Conservation (phyloP, 139 green algal species). For the Pseudopediastrum boryanum region DNA sequence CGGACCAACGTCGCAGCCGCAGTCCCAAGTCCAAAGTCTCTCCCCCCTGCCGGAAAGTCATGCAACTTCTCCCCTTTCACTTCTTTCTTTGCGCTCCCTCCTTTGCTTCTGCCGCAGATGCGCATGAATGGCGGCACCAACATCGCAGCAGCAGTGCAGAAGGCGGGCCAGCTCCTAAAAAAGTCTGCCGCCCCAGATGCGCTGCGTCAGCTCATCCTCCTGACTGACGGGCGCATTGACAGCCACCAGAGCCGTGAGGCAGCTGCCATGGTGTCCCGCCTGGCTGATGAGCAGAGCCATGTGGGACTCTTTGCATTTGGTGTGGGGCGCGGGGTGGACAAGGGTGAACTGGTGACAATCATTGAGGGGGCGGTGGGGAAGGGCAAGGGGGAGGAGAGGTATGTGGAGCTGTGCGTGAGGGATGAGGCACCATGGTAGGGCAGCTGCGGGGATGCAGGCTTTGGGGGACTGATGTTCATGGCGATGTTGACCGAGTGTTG, state of each 20-base stretch:
- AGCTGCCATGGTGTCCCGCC: conserved; percentile 38
- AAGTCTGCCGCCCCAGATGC: neutral
- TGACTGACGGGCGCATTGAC: conserved; percentile 64
- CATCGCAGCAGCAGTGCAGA: conserved; percentile 62
- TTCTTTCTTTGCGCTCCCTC: neutral
- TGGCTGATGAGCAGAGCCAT: conserved; percentile 67
- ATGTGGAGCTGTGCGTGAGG: conserved; percentile 65
- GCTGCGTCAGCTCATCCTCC: conserved; percentile 57
- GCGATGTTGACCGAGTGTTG: too few relatives aligned
- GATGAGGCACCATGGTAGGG: conserved; percentile 75
- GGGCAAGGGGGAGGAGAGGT: conserved; percentile 33
- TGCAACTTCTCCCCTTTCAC: neutral
- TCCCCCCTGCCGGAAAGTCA: neutral
- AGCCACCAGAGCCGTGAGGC: conserved; percentile 51
- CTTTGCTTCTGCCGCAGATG: conserved; percentile 42
- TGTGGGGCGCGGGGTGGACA: conserved; percentile 78
- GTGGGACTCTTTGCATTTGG: conserved; percentile 69
- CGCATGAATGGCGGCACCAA: conserved; percentile 87
- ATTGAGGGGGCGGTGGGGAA: conserved; percentile 19
- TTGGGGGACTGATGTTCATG: too few relatives aligned
- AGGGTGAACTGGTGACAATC: conserved; percentile 9
- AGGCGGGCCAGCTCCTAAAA: conserved; percentile 69
- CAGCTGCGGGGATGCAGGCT: too few relatives aligned
- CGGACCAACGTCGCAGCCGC: neutral
- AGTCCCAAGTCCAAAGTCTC: too few relatives aligned